Percentiles rank a stretch among this genome's conserved stretches.
These are phyloP conservation scores for Nitzschia inconspicua DNA, from an alignment of 108 stramenopile species.

Conservation along the genomic window DNA sequence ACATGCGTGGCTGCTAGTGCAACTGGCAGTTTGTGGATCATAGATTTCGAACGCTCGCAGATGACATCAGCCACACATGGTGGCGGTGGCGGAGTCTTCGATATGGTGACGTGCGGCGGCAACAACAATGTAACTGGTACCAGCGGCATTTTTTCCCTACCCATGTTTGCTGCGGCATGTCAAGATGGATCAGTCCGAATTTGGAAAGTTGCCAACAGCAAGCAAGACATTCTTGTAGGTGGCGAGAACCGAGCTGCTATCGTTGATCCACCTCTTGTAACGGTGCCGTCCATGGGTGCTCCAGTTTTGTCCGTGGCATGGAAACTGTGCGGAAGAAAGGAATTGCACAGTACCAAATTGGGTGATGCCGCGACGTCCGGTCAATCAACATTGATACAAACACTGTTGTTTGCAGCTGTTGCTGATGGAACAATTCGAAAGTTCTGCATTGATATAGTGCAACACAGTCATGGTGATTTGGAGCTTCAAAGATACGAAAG, in stretches of 20 bases:
- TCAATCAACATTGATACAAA: slow-evolving; percentile 22
- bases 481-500: too few relatives aligned
- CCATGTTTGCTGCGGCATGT: slow-evolving; percentile 57
- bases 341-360: too few relatives aligned
- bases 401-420: slow-evolving; percentile 82
- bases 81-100: slow-evolving; percentile 80
- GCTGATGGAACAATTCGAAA: slow-evolving; percentile 92
- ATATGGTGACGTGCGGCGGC: slow-evolving; percentile 27
- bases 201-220: slow-evolving; percentile 40
- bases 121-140: neutral
- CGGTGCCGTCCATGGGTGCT: slow-evolving; percentile 72
- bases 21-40: slow-evolving; percentile 76
- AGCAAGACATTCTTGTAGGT: too few relatives aligned
- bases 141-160: too few relatives aligned
- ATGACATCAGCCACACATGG: slow-evolving; percentile 48
- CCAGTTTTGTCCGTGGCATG: slow-evolving; percentile 85
- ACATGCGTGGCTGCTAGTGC: slow-evolving; percentile 66
- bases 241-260: neutral
- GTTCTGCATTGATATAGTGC: slow-evolving; percentile 18
- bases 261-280: slow-evolving; percentile 50
- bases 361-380: too few relatives aligned
- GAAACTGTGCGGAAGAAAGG: slow-evolving; percentile 17
- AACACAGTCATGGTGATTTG: neutral
- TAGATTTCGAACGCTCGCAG: slow-evolving; percentile 59
- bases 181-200: slow-evolving; percentile 79